phyloP scores from a whole-genome alignment of 129 eudicot genomes.

The Lactuca saligna region DNA sequence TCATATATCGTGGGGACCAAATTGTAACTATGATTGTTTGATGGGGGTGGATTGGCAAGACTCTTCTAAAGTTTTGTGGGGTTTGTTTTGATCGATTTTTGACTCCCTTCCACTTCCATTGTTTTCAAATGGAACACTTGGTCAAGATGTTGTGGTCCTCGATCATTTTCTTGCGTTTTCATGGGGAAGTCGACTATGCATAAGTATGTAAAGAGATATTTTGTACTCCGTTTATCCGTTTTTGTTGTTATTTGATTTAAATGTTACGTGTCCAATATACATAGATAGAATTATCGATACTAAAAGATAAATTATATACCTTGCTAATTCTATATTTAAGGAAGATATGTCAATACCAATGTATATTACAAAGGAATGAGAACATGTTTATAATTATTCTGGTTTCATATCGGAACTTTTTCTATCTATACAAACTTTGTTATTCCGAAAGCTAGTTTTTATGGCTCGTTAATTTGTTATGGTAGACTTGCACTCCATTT shows the following conservation, averaged over 20 bases:
- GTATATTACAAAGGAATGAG: neutral
- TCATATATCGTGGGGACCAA: conserved; percentile 29
- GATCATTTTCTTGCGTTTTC: neutral
- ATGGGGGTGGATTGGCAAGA: conserved; percentile 31
- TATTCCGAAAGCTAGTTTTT: too few species aligned
- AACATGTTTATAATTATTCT: neutral
- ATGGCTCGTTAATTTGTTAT: too few species aligned
- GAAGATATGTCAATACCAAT: too few species aligned
- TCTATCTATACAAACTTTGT: too few species aligned
- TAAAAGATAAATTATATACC: neutral
- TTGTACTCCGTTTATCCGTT: neutral
- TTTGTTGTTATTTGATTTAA: neutral
- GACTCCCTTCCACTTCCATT: conserved; percentile 21
- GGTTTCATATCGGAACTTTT: neutral
- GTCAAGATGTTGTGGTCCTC: conserved; percentile 23
- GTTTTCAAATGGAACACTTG: conserved; percentile 18
- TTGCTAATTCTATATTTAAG: neutral
- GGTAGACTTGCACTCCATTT: too few species aligned
- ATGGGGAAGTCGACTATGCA: neutral
- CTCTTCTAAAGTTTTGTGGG: conserved; percentile 27
- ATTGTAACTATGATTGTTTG: conserved; percentile 29
- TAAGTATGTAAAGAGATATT: neutral
- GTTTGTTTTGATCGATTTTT: conserved; percentile 18
- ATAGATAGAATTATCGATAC: neutral
- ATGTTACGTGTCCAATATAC: neutral